Evolutionary conservation across 306 rosid species (phyloP), one percentile per base, ranked within the genome.

Genomic region (Vicia sativa): DNA sequence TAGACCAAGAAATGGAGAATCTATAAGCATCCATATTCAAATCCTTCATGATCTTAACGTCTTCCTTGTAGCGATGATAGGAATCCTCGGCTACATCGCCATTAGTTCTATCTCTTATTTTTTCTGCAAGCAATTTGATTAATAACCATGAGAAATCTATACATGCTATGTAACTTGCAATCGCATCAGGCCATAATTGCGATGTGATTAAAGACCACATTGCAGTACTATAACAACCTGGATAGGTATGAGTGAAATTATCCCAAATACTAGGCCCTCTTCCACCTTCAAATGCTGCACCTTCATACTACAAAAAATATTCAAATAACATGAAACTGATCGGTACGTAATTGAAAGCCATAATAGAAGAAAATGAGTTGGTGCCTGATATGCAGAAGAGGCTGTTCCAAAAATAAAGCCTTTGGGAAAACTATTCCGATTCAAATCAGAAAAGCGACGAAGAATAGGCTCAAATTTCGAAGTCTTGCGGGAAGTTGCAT

Each of bases 1-100:
- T 79, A 3, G 96, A 62, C 95, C 96, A 90, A 3, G 96, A 75
- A 41, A 90, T 80, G 10, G 95, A 87, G 56, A 90, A 80, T 67
- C 95, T 77, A 19, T 82, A 87, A 5, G 92, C 86, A 82, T 87
- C 92, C 52, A 73, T 52, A 5, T 77, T 75, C 78, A 90, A 75
- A 0, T 82, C 65, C 69, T 90, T 90, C 79, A 84, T 71, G 3
- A 86, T 75, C 25, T 59, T 57, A 70, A 82, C 82, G 73, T 90
- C 95, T 78, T 90, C 87, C 29, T 59, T 52, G 14, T 52, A 52
- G 4, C 13, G n/a, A 52, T 52, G 58, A 52, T 52, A 52, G 1
- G 31, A 5, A n/a, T 52, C 58, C 1, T 21, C 58, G 0, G 34
- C 58, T 21, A 52, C 58, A 52, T 52, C 58, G 10, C 58, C 58